Evolutionary conservation across 441 rosid genomes (phyloP), one percentile per base, ranked within the genome.

Genomic region (Geranium incanum): DNA sequence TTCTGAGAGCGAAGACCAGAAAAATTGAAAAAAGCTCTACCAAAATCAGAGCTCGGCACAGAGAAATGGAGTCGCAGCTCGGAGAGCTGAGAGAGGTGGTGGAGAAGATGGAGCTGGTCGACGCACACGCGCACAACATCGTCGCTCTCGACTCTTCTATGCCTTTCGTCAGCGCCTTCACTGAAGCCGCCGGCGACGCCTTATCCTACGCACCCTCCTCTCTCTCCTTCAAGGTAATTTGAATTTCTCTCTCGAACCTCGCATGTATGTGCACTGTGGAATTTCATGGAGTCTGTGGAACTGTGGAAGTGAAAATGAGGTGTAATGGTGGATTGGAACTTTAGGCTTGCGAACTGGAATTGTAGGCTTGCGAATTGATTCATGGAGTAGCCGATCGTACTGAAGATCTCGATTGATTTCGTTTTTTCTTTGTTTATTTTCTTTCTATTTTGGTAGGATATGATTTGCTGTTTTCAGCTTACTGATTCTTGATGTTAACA

Each of bases 181-280:
- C 99, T 0, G 97, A 94, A 78, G 97, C 97, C 66, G 6, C 81
- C 64, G 97, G 89, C 52, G 85, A 86, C 12, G 96, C 99, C 73
- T 83, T 89, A 64, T 75, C 90, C 72, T 85, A 73, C 70, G 88
- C 89, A 52, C 77, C 81, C 36, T 86, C 87, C 72, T 88, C 95
- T 6, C 88, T 95, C 74, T 84, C 97, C 75, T 90, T 87, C 88
- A 95, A 86, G 97, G 97, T 82, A 36, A 28, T 28, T 28, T 28
- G 33, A n/a, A 11, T 13, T 4, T 50, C 19, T 2, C 6, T 48
- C 18, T 18, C 18, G 63, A 57, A 57, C 63, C 23, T n/a, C 23
- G 16, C 63, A 1, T n/a, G 18, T 57, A 57, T n/a, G 16, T 57
- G 52, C 52, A 57, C 5, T 57, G 6, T 18, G 7, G 18, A 18